Evolutionary conservation across 176 grass and related monocot genomes (phyloP), one percentile per base, ranked within the genome.

Genomic region (Rhynchospora tenuis): DNA sequence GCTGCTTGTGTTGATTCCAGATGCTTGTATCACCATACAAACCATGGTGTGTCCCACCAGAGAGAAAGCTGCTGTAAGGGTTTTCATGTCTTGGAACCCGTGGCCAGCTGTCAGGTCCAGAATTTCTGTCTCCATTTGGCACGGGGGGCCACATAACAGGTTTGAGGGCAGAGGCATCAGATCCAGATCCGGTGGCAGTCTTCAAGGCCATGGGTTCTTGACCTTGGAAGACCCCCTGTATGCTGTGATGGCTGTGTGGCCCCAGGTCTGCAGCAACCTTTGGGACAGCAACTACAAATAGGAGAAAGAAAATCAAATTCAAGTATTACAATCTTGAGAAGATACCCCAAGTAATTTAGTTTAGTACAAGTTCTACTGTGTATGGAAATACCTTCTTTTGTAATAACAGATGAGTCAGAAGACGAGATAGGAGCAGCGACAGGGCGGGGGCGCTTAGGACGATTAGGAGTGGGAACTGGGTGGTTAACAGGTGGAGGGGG

Each of bases 331-430:
- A 75, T 1, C 5, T 75, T 47, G 26, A 54, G 72, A 22, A 75
- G 13, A 75, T 52, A 54, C 13, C 48, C 23, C 58, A 4, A 15
- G 17, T 89, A 31, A 51, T 51, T 52, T 46, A 23, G 8, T 75
- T 75, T 27, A 2, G 3, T 52, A 7, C 22, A 54, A 54, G 47
- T 17, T 16, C 12, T 1, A 7, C 19, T 24, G 12, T 29, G 58
- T 3, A 61, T 92, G 38, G 16, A 19, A 57, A 64, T 88, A 97
- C 94, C 94, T 90, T 97, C 94, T 89, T 91, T 97, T 83, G 59
- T 59, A 64, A 83, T 87, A 89, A 85, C 70, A 85, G 85, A 94
- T 80, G 94, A 79, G 15, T 94, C 92, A 33, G 72, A 16, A 23
- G 81, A 80, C 64, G 89, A 82, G 59, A 50, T 67, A 81, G 78